Evolutionary conservation across 1,284 basidiomycete species (phyloP).

Genomic region (Microbotryum intermedium): DNA sequence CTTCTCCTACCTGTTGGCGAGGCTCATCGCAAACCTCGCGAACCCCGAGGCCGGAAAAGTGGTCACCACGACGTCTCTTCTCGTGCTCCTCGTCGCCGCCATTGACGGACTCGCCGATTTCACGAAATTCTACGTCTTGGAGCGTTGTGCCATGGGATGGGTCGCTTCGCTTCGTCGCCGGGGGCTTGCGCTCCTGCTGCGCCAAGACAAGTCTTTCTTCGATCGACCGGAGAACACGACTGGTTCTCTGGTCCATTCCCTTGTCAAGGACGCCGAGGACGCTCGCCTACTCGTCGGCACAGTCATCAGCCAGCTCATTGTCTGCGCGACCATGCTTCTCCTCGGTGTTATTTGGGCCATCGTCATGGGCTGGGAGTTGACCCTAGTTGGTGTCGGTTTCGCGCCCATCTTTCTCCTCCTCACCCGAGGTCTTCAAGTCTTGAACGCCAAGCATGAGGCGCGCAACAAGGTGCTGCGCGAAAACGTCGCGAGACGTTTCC

Average conservation of each 20-base stretch:
- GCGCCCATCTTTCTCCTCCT: conserved; percentile 71
- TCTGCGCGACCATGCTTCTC: conserved; percentile 69
- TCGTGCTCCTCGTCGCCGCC: conserved; percentile 59
- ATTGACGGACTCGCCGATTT: conserved; percentile 66
- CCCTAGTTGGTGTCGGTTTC: conserved; percentile 78
- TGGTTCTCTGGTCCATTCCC: conserved; percentile 59
- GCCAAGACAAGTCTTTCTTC: conserved; percentile 86
- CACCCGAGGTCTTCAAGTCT: conserved; percentile 45
- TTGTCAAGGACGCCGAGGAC: conserved; percentile 89
- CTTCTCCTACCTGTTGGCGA: conserved; percentile 82
- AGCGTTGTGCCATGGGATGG: conserved; percentile 67
- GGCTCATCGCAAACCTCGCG: conserved; percentile 68
- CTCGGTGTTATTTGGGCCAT: conserved; percentile 83
- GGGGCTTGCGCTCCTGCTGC: conserved; percentile 56
- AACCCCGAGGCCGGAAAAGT: conserved; percentile 47
- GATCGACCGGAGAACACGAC: conserved; percentile 60
- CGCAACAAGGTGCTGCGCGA: conserved; percentile 76
- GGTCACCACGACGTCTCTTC: conserved; percentile 46
- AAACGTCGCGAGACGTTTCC: conserved; percentile 74
- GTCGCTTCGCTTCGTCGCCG: conserved; percentile 55
- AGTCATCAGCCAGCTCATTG: conserved; percentile 61
- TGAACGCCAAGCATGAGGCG: conserved; percentile 67
- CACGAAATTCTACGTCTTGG: conserved; percentile 66
- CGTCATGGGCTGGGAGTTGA: conserved; percentile 81
- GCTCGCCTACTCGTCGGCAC: conserved; percentile 67